Base-by-base conservation (phyloP, 805 yeast species). In the Saccharomycopsis fermentans region DNA sequence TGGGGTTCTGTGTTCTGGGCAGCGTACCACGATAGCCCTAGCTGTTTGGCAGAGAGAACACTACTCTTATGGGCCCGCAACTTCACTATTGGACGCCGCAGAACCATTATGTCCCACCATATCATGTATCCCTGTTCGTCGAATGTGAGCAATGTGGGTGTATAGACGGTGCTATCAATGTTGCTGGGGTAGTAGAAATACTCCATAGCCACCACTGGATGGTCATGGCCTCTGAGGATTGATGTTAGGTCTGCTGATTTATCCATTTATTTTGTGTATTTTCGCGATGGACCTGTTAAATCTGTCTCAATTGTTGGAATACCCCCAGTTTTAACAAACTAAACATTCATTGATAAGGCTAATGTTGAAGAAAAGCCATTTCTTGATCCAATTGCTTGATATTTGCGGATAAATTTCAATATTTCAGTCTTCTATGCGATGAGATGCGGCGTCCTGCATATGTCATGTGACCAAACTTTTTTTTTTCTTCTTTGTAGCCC, bases 81-180 rank as follows among this genome's bases (percentile, higher is more conserved):
- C 0, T 76, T 70, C 0, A 75, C 76, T 1, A 77, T 53, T 0
- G 90, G 86, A 52, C 94, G 69, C 43, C 82, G 71, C 0, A 80
- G 50, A 6, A 43, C 74, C 0, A 69, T 65, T 6, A 87, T 61
- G 58, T 82, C 78, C 96, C 96, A 87, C 75, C 84, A 74, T 1
- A 81, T 74, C 2, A 81, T 64, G 74, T 79, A 74, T 0, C 96
- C 96, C 0, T 72, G 67, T 29, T 81, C 82, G 66, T 87, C 94
- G 4, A 80, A 80, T 0, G 87, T 75, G 1, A 79, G 65, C 3
- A 84, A 62, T 1, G 75, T 67, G 4, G 76, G 74, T 6, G 70
- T 69, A 50, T 70, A 43, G 2, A 55, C 8, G 39, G 54, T 40
- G 52, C 52, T 40, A 24, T 40, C 19, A 19, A 29, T n/a, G 16